Conservation (phyloP, 306 rosid species). For the Myrica gale region DNA sequence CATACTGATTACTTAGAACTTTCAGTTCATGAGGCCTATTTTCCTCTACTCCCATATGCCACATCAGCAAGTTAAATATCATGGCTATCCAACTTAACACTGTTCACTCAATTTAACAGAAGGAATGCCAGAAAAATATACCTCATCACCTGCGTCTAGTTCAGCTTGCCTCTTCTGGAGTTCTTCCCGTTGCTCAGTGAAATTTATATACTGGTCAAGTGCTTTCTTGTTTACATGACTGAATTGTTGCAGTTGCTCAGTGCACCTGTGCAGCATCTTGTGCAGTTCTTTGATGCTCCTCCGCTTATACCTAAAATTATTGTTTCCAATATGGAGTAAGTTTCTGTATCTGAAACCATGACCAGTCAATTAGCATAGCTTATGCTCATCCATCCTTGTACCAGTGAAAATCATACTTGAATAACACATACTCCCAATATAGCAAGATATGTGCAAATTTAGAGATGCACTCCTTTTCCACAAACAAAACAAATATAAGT, state of each 20-base stretch:
- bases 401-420: background rate
- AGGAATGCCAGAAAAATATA: conserved; percentile 30
- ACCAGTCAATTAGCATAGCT: background rate
- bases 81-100: background rate
- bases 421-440: background rate
- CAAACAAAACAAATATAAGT: background rate
- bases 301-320: conserved; percentile 65
- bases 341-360: background rate
- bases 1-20: too few relatives aligned
- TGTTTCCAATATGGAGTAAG: conserved; percentile 21
- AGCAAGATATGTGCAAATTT: background rate
- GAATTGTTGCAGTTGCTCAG: conserved; percentile 80
- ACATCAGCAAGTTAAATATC: background rate
- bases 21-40: background rate
- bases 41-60: background rate
- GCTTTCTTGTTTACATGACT: conserved; percentile 98
- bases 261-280: conserved; percentile 87
- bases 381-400: background rate
- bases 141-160: conserved; percentile 94
- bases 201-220: conserved; percentile 90
- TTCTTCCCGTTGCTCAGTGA: conserved; percentile 95
- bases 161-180: conserved; percentile 97
- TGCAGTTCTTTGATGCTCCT: conserved; percentile 77
- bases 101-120: background rate
- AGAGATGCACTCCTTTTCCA: background rate